phyloP scores from a whole-genome alignment of 2,329 filamentous ascomycete species.

The Fusarium albidum region DNA sequence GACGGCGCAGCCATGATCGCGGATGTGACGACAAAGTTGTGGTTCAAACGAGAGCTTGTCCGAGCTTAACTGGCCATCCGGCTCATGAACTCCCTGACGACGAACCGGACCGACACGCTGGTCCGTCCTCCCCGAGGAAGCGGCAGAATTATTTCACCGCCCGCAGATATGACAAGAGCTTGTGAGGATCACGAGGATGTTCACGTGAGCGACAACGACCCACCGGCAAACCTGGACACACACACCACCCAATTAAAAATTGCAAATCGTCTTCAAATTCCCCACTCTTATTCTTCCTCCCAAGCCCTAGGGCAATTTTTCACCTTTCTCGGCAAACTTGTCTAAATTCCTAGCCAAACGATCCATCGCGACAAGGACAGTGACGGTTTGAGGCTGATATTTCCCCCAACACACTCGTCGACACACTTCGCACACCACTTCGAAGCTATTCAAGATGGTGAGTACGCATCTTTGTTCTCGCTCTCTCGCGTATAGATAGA shows the following conservation, averaged over 20 bases:
- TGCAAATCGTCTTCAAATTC: slow-evolving; percentile 27
- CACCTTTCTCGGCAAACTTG: slow-evolving; percentile 47
- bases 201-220: slow-evolving; percentile 38
- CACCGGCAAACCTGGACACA: slow-evolving; percentile 2
- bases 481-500: slow-evolving; percentile 21
- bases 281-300: slow-evolving; percentile 37
- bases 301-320: slow-evolving; percentile 52
- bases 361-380: slow-evolving; percentile 47
- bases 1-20: slow-evolving; percentile 57
- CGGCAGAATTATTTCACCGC: slow-evolving; percentile 44
- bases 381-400: slow-evolving; percentile 48
- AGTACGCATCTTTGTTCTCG: slow-evolving; percentile 46
- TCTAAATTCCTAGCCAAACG: slow-evolving; percentile 45
- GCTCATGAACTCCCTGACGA: slow-evolving; percentile 37
- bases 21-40: slow-evolving; percentile 13
- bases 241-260: slow-evolving; percentile 45
- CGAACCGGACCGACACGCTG: slow-evolving; percentile 31
- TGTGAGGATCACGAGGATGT: slow-evolving; percentile 1
- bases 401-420: slow-evolving; percentile 47
- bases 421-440: slow-evolving; percentile 52
- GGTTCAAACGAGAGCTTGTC: slow-evolving; percentile 21
- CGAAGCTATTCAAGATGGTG: slow-evolving; percentile 59
- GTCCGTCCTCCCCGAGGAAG: slow-evolving; percentile 32
- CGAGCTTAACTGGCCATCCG: slow-evolving; percentile 24
- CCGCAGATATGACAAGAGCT: neutral